Evolutionary conservation across 1,284 basidiomycete species (phyloP), one percentile per base, ranked within the genome.

Genomic region (Amylostereum areolatum): DNA sequence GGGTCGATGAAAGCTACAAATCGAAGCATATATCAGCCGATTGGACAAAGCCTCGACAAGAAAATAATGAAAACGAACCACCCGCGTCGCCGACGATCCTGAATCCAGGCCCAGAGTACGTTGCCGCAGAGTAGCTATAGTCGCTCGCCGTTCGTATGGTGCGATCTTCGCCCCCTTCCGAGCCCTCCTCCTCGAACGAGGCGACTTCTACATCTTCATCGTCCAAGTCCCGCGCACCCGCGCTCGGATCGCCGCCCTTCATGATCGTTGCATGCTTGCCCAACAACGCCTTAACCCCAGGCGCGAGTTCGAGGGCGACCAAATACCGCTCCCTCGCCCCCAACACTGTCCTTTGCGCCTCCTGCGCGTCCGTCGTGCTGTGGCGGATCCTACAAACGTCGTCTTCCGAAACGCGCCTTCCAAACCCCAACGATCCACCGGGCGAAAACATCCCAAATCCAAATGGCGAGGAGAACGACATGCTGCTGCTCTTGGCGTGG

Each of bases 51-150:
- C 24, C 43, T 32, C 7, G 34, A 18, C 10, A 32, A 28, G 40
- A 44, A 45, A 57, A 51, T 48, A 39, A 41, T 25, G n/a, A 36
- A 31, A 67, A 56, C 72, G 66, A 55, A 85, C 86, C 83, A 56
- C 81, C 86, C 2, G 87, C 86, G 60, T 89, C 87, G 4, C 86
- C 85, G 12, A 83, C 64, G 40, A 89, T 75, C 49, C 85, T 72
- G 57, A 75, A 87, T 2, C 73, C 67, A 18, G 66, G 63, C 0
- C 82, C 83, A 8, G 78, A 80, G 56, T 89, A 88, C 3, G 62
- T 67, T 12, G 73, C 63, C 2, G 85, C 80, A 6, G 80, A 80
- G 61, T 89, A 89, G 58, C 83, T 85, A 57, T 80, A 89, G 62
- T 89, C 84, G 62, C 63, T 78, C 55, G 66, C 75, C 63, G 59